Base-by-base conservation (phyloP, 1,284 basidiomycete species). In the Erythrobasidium hasegawianum region DNA sequence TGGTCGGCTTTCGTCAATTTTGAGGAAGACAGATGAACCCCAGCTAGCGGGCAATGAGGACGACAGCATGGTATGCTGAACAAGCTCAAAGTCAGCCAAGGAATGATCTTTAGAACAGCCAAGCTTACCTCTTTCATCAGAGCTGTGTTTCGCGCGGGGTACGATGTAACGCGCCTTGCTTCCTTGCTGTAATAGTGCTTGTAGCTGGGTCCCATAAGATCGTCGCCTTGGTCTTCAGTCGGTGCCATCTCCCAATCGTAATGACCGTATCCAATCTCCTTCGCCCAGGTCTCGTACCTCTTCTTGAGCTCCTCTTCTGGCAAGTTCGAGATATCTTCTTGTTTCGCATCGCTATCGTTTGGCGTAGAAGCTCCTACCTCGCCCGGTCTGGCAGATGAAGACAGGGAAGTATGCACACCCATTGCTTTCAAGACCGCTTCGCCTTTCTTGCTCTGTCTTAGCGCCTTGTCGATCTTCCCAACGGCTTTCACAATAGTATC, bases 41-140 rank as follows among this genome's bases (percentile, higher is more conserved):
- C 89, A 94, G 3, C 88, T 86, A 7, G 90, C 86, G 18, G 92
- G 92, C 18, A 95, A 79, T 74, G 90, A 92, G 16, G 89, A 91
- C 0, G 90, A 90, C 43, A 95, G 82, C 22, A 91, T 89, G 0
- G 90, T 90, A 62, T 95, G 85, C 87, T 94, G 77, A 50, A 54
- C 11, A 65, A 59, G 26, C n/a, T 11, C 13, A 22, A 18, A 29
- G n/a, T 16, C 2, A 41, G 20, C 3, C 18, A 16, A 39, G 40
- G 1, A 43, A 50, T 55, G 7, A n/a, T 20, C 18, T n/a, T 39
- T 7, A 16, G 20, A 14, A 20, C 1, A 3, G 4, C 13, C n/a
- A 27, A 22, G 22, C 68, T 40, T 72, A 89, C 88, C 83, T 90
- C 89, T 79, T 94, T 95, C 10, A 91, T 91, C 69, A 95, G 93